Evolutionary conservation across 352 stramenopile genomes (phyloP), one percentile per base, ranked within the genome.

Genomic region (Pythium monospermum): DNA sequence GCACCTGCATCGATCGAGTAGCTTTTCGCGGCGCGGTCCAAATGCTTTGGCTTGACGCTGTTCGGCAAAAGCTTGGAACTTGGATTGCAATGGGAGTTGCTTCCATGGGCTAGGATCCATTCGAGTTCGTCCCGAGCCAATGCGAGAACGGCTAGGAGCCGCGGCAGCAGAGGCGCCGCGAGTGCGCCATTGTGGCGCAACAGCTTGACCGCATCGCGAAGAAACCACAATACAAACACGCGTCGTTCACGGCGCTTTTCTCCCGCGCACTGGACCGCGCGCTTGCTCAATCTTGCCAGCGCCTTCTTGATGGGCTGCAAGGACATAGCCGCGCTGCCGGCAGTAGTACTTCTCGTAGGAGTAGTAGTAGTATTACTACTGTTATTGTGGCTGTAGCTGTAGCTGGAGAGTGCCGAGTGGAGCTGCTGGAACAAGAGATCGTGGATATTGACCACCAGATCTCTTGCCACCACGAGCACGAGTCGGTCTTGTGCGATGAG

Each of bases 341-440:
- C n/a, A n/a, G n/a, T n/a, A n/a, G n/a, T n/a, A n/a, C n/a, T n/a
- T n/a, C n/a, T n/a, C n/a, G n/a, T n/a, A n/a, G n/a, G n/a, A n/a
- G n/a, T n/a, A n/a, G n/a, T n/a, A n/a, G n/a, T n/a, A n/a, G n/a
- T n/a, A n/a, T n/a, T n/a, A n/a, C n/a, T n/a, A n/a, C n/a, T n/a
- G n/a, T n/a, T n/a, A n/a, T 19, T 25, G 45, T 25, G 4, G 41
- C 44, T 27, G 49, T 36, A n/a, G 38, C 22, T 7, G 50, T 11
- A 36, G 33, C 57, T 58, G n/a, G 57, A 45, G 13, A 77, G 39
- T 5, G 64, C 71, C 0, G 61, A 72, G 4, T 49, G 59, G 4
- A 85, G 54, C 53, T 85, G 70, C 41, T 83, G 72, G 36, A 71
- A 85, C 7, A 88, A 50, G n/a, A 82, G 32, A 21, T 78, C 65